Conservation (phyloP, 345 rosid species). For the Rhodomyrtus tomentosa region DNA sequence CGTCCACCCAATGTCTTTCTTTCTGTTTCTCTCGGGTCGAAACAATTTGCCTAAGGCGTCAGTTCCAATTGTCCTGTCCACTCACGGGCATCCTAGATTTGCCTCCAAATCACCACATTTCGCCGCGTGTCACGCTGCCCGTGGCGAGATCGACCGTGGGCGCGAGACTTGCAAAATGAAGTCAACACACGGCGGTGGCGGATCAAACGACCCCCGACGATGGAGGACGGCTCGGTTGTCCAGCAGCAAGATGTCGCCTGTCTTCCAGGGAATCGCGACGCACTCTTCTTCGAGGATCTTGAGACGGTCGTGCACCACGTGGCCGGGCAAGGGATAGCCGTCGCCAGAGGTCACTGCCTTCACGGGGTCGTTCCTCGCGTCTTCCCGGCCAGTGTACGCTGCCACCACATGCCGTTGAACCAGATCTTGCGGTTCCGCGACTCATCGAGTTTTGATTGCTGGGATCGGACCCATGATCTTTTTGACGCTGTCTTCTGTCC, state of each 20-base stretch:
- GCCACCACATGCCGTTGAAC: constrained; percentile 95
- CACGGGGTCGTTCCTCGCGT: constrained; percentile 54
- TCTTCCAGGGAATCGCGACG: constrained; percentile 75
- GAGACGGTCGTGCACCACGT: constrained; percentile 49
- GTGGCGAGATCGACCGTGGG: neutral
- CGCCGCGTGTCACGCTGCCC: neutral
- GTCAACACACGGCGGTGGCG: constrained; percentile 75
- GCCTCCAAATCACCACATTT: neutral
- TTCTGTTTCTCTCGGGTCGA: neutral
- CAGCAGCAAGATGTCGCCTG: constrained; percentile 63
- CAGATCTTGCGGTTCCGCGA: constrained; percentile 65
- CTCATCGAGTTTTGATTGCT: constrained; percentile 49
- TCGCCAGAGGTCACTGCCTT: constrained; percentile 71
- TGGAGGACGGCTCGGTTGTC: constrained; percentile 90
- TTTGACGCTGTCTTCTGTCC: constrained; percentile 67
- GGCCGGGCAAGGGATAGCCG: constrained; percentile 49
- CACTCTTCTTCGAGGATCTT: constrained; percentile 72
- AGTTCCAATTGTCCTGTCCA: neutral
- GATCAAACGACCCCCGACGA: constrained; percentile 50
- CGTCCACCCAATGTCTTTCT: neutral
- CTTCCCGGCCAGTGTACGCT: constrained; percentile 83
- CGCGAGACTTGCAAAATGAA: constrained; percentile 63
- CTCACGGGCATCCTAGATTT: neutral
- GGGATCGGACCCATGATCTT: constrained; percentile 84
- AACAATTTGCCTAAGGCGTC: neutral